Evolutionary conservation across 1,284 basidiomycete species (phyloP), one percentile per base, ranked within the genome.

Genomic region (Trichosporon sp.): DNA sequence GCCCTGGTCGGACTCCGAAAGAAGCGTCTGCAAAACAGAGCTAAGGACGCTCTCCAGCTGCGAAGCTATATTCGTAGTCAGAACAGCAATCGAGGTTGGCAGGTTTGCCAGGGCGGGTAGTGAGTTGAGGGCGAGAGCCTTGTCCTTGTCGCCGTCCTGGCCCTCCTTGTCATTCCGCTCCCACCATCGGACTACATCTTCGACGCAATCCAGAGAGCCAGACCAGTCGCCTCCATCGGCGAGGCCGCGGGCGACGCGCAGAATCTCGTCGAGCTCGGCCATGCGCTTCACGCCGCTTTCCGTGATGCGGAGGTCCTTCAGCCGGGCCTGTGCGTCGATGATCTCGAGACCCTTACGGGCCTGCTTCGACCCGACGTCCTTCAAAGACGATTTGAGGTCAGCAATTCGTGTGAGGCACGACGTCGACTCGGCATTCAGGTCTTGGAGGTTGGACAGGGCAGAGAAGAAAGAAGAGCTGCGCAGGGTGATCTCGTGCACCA

Each of bases 401-500:
- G 87, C 85, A 71, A 98, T 93, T 66, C 92, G 89, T 27, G 85
- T 83, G 4, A 98, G 85, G 76, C 95, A 96, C 32, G 90, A 88
- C 38, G 90, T 87, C 0, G 93, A 95, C 79, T 98, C 93, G 5
- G 91, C 89, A 76, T 94, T 92, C 5, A 99, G 87, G 73, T 94
- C 91, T 77, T 98, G 92, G 12, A 99, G 86, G 80, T 98, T 98
- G 9, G 93, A 89, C 25, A 99, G 88, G 1, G 96, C 97, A 0
- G 95, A 92, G 78, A 99, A 99, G 87, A 99, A 99, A 2, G 93
- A 94, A 0, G 92, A 89, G 0, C 93, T 93, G 4, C 95, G 91
- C 11, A 91, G 85, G 7, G 92, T 91, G 67, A 99, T 97, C 83
- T 98, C 96, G 74, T 90, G 89, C 15, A 97, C 89, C 66, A 99